Base-by-base conservation (phyloP, 352 stramenopile species). In the Globisporangium recalcitrans region DNA sequence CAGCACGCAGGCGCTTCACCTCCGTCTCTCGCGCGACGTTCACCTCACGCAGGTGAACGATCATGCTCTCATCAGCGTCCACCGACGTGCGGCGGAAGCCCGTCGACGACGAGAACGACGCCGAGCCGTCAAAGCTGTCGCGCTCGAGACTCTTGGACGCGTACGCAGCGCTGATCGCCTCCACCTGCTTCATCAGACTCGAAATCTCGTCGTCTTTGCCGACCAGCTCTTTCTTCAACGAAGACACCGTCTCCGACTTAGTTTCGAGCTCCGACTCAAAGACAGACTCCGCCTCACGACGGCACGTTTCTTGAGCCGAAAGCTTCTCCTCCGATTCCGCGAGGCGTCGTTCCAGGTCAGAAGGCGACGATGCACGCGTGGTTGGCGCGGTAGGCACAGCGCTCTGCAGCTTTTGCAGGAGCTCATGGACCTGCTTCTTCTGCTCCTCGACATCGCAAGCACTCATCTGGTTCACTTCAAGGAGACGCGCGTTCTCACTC, bases 401-500 rank as follows among this genome's bases (percentile, higher is more conserved):
- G 58, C 55, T 48, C 27, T 69, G 49, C 1, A 66, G 48, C 58
- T 65, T 68, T 14, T 31, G 26, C 19, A 65, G 13, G 13, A 60
- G 40, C 24, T 58, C 49, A 0, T 60, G 32, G 9, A 60, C 42
- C 21, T 32, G 62, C 57, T 80, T 72, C 64, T 73, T 63, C n/a
- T 62, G 22, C 2, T 59, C 67, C 46, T 80, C 72, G 7, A 65
- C 62, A 32, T 80, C 69, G 40, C 64, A 70, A 5, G 46, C 53
- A 55, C 58, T 77, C 69, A 75, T 77, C 48, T 77, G 54, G 10
- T 58, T 75, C 32, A 69, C 26, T 16, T 85, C 77, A 0, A 42
- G 47, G 19, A 78, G 65, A n/a, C 68, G 71, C 10, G 63, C 63
- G 40, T 89, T 88, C 62, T 90, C 75, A 4, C 74, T 77, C 44